Conservation (phyloP, 2,329 filamentous ascomycete genomes). For the Trichoderma sp. region DNA sequence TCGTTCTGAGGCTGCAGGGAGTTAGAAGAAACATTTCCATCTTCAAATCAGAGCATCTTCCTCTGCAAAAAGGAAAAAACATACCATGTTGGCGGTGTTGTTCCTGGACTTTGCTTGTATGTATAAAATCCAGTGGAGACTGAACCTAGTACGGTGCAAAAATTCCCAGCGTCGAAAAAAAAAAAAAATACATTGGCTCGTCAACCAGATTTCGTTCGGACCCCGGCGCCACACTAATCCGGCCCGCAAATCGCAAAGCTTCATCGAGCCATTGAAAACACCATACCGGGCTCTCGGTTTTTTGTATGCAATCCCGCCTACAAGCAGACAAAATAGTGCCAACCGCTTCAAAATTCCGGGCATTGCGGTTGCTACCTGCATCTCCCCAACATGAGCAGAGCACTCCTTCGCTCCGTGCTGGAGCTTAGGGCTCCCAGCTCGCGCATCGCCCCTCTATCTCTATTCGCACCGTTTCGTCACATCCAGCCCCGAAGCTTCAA, state of each 20-base stretch:
- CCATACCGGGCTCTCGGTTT: not conserved
- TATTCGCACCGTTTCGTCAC: constrained; percentile 32
- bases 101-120: constrained; percentile 17
- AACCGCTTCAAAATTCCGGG: constrained; percentile 1
- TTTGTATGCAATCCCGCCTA: not conserved
- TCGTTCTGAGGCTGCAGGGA: constrained; percentile 70
- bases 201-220: constrained; percentile 26
- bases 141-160: constrained; percentile 26
- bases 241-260: constrained; percentile 22
- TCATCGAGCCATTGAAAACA: constrained; percentile 9
- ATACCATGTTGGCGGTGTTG: constrained; percentile 34
- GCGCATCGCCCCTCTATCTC: constrained; percentile 25
- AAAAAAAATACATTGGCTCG: constrained; percentile 24
- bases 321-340: constrained; percentile 23
- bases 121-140: not conserved
- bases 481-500: constrained; percentile 40
- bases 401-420: constrained; percentile 61
- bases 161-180: constrained; percentile 24
- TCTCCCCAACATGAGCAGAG: constrained; percentile 49
- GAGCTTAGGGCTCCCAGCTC: constrained; percentile 52
- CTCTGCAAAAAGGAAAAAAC: constrained; percentile 16
- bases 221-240: constrained; percentile 38
- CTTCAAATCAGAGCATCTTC: not conserved
- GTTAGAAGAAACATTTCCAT: constrained; percentile 24
- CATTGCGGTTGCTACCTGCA: constrained; percentile 24